Evolutionary conservation across 2,329 filamentous ascomycete genomes (phyloP), one percentile per base, ranked within the genome.

Genomic region (Fusarium bactridioides): DNA sequence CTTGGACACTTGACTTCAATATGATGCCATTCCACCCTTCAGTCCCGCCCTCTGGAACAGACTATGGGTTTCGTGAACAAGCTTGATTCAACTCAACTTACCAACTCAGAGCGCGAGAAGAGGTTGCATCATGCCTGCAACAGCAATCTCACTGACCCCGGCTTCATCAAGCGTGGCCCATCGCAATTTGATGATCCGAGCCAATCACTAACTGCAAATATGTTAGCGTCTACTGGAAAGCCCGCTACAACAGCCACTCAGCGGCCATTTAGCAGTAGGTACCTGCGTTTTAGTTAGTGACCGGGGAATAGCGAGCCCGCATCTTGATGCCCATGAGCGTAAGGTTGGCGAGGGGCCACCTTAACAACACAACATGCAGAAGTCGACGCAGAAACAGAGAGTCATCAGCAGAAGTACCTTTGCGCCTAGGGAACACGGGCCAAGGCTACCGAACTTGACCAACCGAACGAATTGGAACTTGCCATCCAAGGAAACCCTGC

Each of bases 61-160:
- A 65, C 35, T 35, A 48, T 41, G 31, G 29, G 21, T 53, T 31
- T 68, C 29, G 27, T 48, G 43, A 45, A 68, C 55, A 68, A 21
- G 43, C 25, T 57, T 19, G 44, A 47, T 41, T 41, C 29, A 64
- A 48, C 59, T 40, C 29, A 53, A 41, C 50, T 41, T 29, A 29
- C 29, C 11, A 29, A 54, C 27, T 31, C 25, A 55, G 21, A 63
- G 27, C 57, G 55, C 45, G 47, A 64, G 67, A 76, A 67, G 50
- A 67, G 66, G 66, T 41, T 75, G 75, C 68, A 70, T 73, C 73
- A 75, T 70, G 70, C 64, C 61, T 72, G 74, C 66, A 73, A 73
- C 58, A 75, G 73, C 72, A 77, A 77, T 77, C 75, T 77, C 73
- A 73, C 63, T 61, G 45, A 62, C 70, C 70, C 75, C 59, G 61